Percentiles rank a stretch among this genome's conserved stretches.
Evolutionary conservation across 306 rosid species (phyloP).

Genomic region (Pueraria montana): DNA sequence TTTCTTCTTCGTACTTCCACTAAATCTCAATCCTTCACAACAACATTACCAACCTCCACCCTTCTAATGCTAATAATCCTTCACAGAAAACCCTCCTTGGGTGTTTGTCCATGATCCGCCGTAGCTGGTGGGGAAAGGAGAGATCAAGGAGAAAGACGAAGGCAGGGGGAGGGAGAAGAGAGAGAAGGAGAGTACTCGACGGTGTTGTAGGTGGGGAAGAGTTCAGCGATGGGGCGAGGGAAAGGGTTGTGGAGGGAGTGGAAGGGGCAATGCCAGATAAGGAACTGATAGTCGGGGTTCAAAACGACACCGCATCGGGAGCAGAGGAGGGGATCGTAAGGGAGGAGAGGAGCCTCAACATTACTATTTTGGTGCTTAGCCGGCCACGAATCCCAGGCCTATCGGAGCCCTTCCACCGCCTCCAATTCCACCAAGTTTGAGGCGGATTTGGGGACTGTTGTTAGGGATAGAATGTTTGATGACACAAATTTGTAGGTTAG

Average conservation of each 20-base stretch:
- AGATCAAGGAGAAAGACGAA: slow-evolving; percentile 73
- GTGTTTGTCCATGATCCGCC: no score
- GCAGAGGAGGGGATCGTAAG: slow-evolving; percentile 81
- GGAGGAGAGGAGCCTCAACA: slow-evolving; percentile 86
- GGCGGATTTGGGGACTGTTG: no score
- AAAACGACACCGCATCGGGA: slow-evolving; percentile 74
- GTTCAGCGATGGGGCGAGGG: slow-evolving; percentile 84
- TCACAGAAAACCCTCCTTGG: slow-evolving; percentile 67
- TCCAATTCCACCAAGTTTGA: slow-evolving; percentile 87
- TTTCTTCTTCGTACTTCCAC: no score
- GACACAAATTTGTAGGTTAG: no score
- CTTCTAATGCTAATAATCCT: no score
- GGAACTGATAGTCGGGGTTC: slow-evolving; percentile 86
- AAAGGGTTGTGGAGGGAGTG: slow-evolving; percentile 72
- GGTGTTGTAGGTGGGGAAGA: slow-evolving; percentile 83
- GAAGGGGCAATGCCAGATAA: slow-evolving; percentile 92
- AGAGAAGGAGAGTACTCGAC: slow-evolving; percentile 61
- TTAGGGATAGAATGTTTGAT: no score
- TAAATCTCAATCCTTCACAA: no score
- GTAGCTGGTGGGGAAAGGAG: slow-evolving; percentile 54
- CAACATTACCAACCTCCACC: no score
- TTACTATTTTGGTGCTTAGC: slow-evolving; percentile 70
- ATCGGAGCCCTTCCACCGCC: slow-evolving; percentile 91
- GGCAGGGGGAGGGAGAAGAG: slow-evolving; percentile 39
- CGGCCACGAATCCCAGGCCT: slow-evolving; percentile 98